Percentiles rank a stretch among this genome's conserved stretches.
phyloP scores from a whole-genome alignment of 176 grass and related monocot species.

The Phyllostachys edulis region DNA sequence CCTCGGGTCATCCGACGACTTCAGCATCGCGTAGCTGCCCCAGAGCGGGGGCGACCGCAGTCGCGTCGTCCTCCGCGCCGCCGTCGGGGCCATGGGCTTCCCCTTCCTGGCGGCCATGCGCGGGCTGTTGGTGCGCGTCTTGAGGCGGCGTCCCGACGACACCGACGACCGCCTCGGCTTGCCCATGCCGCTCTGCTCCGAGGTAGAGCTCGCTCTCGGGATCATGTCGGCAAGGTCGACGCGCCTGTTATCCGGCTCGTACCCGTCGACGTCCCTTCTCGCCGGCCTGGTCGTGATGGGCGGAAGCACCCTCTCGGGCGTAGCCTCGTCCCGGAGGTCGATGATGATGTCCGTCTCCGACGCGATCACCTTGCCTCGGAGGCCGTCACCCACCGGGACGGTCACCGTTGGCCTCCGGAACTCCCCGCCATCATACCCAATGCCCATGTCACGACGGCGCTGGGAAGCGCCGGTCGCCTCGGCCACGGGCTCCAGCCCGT shows the following conservation, averaged over 20 bases:
- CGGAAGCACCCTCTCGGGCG: constrained; percentile 30
- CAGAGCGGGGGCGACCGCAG: not conserved
- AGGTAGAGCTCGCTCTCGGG: constrained; percentile 1
- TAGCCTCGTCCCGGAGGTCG: constrained; percentile 25
- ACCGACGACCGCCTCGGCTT: constrained; percentile 34
- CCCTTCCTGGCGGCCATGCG: constrained; percentile 24
- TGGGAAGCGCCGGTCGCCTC: not conserved
- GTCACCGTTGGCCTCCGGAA: not conserved
- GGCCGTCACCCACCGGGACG: too few relatives aligned
- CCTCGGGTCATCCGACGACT: constrained; percentile 51
- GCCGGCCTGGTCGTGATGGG: constrained; percentile 53
- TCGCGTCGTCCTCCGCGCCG: not conserved
- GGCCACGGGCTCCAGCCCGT: not conserved
- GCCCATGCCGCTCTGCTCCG: constrained; percentile 22
- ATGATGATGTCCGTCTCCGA: constrained; percentile 58
- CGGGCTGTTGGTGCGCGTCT: constrained; percentile 54
- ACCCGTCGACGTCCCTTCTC: not conserved
- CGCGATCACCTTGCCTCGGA: constrained; percentile 34
- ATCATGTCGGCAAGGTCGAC: not conserved
- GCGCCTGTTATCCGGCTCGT: not conserved
- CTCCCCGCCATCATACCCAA: constrained; percentile 15
- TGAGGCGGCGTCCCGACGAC: constrained; percentile 33
- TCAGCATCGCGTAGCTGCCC: constrained; percentile 63
- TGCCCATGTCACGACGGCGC: constrained; percentile 22
- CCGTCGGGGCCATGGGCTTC: not conserved